Percentiles rank a stretch among this genome's conserved stretches.
phyloP scores from a whole-genome alignment of 129 eudicot genomes.

The Helianthus annuus region HanXRQr2.0-SUNRISE NC_035448.2:53057521-53058020 shows the following conservation, averaged over 20 bases:
- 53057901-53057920: too few species aligned
- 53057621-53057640: slow-evolving; percentile 4
- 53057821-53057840: too few species aligned
- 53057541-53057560: background rate
- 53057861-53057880: too few species aligned
- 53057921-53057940: too few species aligned
- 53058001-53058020: too few species aligned
- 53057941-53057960: too few species aligned
- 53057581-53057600: background rate
- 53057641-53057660: background rate
- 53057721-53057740: background rate
- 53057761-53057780: slow-evolving; percentile 28
- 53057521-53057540: background rate
- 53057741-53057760: slow-evolving; percentile 23
- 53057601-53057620: background rate
- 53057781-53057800: slow-evolving; percentile 35
- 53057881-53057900: too few species aligned
- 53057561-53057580: background rate
- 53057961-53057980: too few species aligned
- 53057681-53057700: background rate
- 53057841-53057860: too few species aligned
- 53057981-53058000: too few species aligned
- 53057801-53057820: slow-evolving; percentile 26
- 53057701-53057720: background rate
- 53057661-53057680: background rate